Evolutionary conservation across 75 land plant species (phyloP).

Genomic region (Pseudotsuga menziesii): DNA sequence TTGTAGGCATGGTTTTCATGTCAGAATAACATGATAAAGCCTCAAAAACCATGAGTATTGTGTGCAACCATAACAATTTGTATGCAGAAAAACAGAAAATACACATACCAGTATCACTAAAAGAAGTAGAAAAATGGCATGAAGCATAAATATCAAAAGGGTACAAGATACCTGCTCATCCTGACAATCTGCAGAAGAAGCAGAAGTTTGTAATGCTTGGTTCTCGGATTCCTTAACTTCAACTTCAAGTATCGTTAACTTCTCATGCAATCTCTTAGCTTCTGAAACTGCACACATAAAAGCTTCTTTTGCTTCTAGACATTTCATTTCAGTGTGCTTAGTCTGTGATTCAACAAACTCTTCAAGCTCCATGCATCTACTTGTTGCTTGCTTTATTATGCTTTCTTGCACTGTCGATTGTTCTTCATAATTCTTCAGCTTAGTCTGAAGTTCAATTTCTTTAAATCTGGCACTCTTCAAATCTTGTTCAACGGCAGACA

Average conservation of each 20-base stretch:
- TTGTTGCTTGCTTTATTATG: constrained; percentile 1
- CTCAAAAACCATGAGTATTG: too few species aligned
- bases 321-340: constrained; percentile 3
- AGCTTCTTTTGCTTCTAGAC: constrained; percentile 10
- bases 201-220: background rate
- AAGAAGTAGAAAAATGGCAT: too few species aligned
- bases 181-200: too few species aligned
- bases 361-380: constrained; percentile 12
- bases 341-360: constrained; percentile 4
- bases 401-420: constrained; percentile 2
- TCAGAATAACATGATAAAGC: too few species aligned
- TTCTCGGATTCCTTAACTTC: background rate
- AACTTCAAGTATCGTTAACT: constrained; percentile 9
- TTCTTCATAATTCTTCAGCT: constrained; percentile 9
- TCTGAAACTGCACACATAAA: constrained; percentile 12
- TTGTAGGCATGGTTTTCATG: too few species aligned
- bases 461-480: background rate
- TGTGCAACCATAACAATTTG: too few species aligned
- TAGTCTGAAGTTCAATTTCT: constrained; percentile 7
- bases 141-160: too few species aligned
- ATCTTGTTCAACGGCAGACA: background rate
- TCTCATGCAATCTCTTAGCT: constrained; percentile 8
- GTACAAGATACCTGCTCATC: too few species aligned
- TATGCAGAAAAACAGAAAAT: too few species aligned
- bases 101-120: too few species aligned